Base-by-base conservation (phyloP, 2,329 filamentous ascomycete genomes). In the Penicillium sp. region DNA sequence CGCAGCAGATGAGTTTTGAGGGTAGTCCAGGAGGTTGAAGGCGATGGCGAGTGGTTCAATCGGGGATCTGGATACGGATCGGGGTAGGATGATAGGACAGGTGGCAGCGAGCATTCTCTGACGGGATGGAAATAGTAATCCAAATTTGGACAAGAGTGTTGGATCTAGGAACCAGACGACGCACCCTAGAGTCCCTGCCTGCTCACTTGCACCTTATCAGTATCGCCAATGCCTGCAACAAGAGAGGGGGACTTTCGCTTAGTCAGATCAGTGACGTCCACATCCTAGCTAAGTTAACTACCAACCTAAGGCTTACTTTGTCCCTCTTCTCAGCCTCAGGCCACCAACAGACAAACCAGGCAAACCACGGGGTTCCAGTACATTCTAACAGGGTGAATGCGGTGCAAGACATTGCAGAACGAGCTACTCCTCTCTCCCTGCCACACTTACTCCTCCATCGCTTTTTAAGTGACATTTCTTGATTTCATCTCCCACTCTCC, bases 301-400 rank as follows among this genome's bases (percentile, higher is more conserved):
- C 19, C 19, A 22, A 22, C 19, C 19, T 22, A 22, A 22, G 19
- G 19, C 19, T 22, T 22, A 22, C 19, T 22, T 22, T 22, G 49
- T 40, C 51, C 52, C 52, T 54, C 35, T n/a, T 14, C 30, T 14
- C 37, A 45, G 52, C 52, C 52, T 54, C 35, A 54, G 52, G 52
- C 52, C 22, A 11, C 35, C 26, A 4, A 33, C 35, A 54, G 25
- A 13, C 75, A 77, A 77, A 77, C 73, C 64, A 56, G 57, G 55
- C 75, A 77, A 76, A 77, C 73, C 62, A 52, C 42, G 62, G 64
- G 68, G 67, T 79, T 78, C 77, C 76, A 78, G 76, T 75, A 78
- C 73, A 71, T 79, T 78, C 76, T 73, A 78, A 64, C 62, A 65
- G 57, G 60, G 60, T 60, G 63, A 62, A 58, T 60, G 57, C 57